Conservation (phyloP, 1,139 yeast genomes). For the Hansenula sp. region DNA sequence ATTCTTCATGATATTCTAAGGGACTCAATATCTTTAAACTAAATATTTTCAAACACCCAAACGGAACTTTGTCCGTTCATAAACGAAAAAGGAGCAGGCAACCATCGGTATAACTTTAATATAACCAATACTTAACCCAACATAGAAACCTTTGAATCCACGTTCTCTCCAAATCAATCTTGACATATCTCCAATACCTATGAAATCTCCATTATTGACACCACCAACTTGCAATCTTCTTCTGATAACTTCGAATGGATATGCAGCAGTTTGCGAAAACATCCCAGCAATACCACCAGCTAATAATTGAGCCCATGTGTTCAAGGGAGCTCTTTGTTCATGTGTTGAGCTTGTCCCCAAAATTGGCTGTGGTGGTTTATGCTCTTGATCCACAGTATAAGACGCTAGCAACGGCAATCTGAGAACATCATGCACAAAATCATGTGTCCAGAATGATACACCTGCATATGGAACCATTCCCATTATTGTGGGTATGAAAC, state of each 20-base stretch:
- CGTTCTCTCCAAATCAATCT: constrained; percentile 55
- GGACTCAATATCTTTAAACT: too few relatives aligned
- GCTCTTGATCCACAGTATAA: constrained; percentile 45
- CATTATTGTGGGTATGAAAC: constrained; percentile 87
- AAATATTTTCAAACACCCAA: constrained; percentile 50
- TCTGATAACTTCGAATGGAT: constrained; percentile 93
- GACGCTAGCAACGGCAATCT: constrained; percentile 51
- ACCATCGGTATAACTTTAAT: constrained; percentile 96
- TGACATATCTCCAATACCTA: constrained; percentile 43
- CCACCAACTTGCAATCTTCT: constrained; percentile 97
- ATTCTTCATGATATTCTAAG: too few relatives aligned
- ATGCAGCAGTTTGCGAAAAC: constrained; percentile 93
- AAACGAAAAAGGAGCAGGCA: constrained; percentile 92
- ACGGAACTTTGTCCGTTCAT: constrained; percentile 74
- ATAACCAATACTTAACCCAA: constrained; percentile 93
- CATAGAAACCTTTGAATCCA: constrained; percentile 85
- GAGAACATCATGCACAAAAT: constrained; percentile 80
- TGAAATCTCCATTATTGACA: constrained; percentile 60
- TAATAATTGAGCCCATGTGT: constrained; percentile 84
- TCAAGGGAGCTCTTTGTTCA: constrained; percentile 52
- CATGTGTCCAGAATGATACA: constrained; percentile 93
- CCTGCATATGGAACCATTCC: constrained; percentile 99
- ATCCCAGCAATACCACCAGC: constrained; percentile 97
- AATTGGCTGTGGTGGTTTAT: neutral
- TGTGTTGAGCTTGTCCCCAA: constrained; percentile 2